Evolutionary conservation across 116 monocot species (phyloP).

Genomic region (Phalaenopsis hybrid): DNA sequence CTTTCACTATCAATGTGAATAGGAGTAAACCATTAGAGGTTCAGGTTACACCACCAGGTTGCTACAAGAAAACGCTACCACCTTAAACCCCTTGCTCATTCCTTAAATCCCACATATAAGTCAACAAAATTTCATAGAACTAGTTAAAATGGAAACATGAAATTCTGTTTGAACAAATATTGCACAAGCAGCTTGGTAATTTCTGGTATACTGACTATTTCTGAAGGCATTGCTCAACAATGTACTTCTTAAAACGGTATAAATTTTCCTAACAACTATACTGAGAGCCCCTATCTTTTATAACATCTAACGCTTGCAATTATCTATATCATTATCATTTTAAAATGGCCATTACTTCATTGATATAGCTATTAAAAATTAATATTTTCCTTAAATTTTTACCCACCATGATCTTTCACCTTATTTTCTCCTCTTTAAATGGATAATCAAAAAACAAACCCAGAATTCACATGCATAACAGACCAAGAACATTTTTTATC

Average conservation of each 20-base stretch:
- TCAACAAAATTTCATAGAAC: neutral
- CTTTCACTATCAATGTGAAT: neutral
- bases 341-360: neutral
- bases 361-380: neutral
- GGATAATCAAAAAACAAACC: neutral
- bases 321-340: neutral
- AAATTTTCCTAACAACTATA: neutral
- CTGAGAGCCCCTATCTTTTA: neutral
- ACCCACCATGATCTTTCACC: neutral
- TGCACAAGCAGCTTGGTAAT: neutral
- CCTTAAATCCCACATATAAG: neutral
- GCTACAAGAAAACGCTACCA: neutral
- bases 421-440: neutral
- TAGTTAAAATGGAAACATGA: neutral
- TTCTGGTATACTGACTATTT: neutral
- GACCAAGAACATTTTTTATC: neutral
- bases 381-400: neutral
- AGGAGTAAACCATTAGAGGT: neutral
- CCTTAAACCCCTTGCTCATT: neutral
- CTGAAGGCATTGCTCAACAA: neutral
- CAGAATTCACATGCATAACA: neutral
- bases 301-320: neutral
- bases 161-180: neutral
- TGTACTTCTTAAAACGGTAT: neutral
- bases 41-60: neutral